Base-by-base conservation (phyloP, 768 basidiomycete genomes). In the Lentinula guzmanii region DNA sequence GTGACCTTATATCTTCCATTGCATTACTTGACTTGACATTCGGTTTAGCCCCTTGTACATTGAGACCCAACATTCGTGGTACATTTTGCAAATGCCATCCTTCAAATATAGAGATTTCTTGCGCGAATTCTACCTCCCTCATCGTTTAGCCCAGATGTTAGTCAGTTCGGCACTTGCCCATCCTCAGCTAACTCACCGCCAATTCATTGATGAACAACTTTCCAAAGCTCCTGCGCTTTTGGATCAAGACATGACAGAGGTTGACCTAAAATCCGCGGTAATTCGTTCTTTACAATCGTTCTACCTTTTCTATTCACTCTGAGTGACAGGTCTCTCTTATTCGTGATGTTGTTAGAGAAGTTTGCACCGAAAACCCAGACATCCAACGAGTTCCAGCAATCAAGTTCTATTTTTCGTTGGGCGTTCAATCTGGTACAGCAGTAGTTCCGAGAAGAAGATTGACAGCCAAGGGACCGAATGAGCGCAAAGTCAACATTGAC, bases 51-150 rank as follows among this genome's bases (percentile, higher is more conserved):
- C 86, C 1, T 71, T 90, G 9, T 89, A 77, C 61, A 76, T 93
- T 24, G 84, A 90, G 65, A 90, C 90, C 0, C 64, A 75, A 16
- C 79, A 76, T 58, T 86, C 87, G 0, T 85, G 83, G 77, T 91
- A 90, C 68, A 79, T 83, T 37, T 71, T 91, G 31, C 70, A 74
- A 16, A 65, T 57, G 6, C 84, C 89, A 0, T 76, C 82, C 1
- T 65, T 67, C 18, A 65, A 61, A 21, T 91, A 91, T 60, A 52
- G 63, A 18, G 68, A 68, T 2, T 73, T 69, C 16, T 85, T 80
- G 55, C 67, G 70, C 24, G 66, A 78, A 3, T 90, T 88, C 69
- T 82, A 81, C 64, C 71, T 71, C 1, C 77, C 82, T 0, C 79
- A 82, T 28, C 75, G 76, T 0, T 73, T 86, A 50, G 75, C 85